Percentiles rank a stretch among this genome's conserved stretches.
Evolutionary conservation across 169 alveolate species (phyloP).

Genomic region (Plasmodium sp.): DNA sequence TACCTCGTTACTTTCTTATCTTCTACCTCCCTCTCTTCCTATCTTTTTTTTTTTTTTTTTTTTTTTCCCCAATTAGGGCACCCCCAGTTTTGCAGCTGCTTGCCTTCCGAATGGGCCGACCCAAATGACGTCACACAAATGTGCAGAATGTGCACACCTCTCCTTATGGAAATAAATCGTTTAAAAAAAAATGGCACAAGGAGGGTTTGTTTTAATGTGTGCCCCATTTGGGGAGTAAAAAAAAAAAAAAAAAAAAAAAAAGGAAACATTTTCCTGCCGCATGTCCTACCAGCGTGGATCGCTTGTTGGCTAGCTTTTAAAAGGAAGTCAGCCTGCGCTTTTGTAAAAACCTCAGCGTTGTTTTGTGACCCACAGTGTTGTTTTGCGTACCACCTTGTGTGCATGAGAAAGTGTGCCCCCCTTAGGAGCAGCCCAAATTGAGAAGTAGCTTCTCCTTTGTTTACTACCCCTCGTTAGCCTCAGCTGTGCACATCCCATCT

Average conservation of each 20-base stretch:
- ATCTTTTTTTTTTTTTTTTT: constrained; percentile 14
- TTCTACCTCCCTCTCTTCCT: too few relatives aligned
- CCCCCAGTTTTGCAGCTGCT: background rate
- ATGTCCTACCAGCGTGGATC: background rate
- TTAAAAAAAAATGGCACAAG: background rate
- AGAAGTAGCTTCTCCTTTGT: background rate
- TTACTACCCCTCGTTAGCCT: background rate
- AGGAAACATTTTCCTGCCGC: background rate
- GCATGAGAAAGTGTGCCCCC: background rate
- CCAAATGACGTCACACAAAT: background rate
- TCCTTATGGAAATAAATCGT: background rate
- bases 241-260: background rate
- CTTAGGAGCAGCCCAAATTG: background rate
- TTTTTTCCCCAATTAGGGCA: background rate
- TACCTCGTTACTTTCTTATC: background rate
- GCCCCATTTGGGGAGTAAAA: background rate
- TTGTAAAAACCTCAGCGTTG: background rate
- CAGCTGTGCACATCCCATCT: background rate
- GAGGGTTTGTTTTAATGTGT: background rate
- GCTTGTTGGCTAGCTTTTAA: background rate
- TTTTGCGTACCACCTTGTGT: background rate
- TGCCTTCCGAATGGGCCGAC: background rate
- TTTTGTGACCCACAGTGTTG: background rate
- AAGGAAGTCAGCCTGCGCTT: background rate
- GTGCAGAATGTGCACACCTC: background rate